Evolutionary conservation across 176 grass and related monocot species (phyloP).

Genomic region (Melocanna baccifera): DNA sequence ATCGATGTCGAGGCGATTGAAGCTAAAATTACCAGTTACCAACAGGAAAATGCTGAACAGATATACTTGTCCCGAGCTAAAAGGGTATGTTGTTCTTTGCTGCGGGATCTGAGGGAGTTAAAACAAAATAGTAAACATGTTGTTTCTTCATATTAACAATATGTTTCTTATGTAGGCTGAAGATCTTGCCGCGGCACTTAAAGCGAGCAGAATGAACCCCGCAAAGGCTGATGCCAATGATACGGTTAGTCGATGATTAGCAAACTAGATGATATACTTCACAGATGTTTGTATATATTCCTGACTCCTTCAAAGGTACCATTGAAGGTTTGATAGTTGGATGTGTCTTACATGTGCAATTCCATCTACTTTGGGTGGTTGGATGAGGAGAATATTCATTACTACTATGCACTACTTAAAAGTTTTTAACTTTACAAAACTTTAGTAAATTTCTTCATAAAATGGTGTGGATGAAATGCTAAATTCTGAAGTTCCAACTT

Average conservation of each 20-base stretch:
- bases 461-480: neutral
- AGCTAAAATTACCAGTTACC: conserved; percentile 69
- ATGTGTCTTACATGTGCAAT: conserved; percentile 12
- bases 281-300: neutral
- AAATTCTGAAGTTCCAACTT: neutral
- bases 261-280: neutral
- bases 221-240: conserved; percentile 45
- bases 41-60: conserved; percentile 78
- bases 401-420: neutral
- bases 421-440: neutral
- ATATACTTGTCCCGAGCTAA: conserved; percentile 70
- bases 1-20: conserved; percentile 71
- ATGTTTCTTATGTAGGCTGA: conserved; percentile 62
- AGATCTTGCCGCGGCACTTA: conserved; percentile 80
- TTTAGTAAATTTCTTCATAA: neutral
- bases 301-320: neutral
- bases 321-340: neutral
- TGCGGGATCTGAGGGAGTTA: neutral
- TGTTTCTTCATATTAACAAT: neutral
- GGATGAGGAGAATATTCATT: neutral
- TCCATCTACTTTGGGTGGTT: neutral
- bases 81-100: conserved; percentile 52
- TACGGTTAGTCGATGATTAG: conserved; percentile 49
- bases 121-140: conserved; percentile 3
- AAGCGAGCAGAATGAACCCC: conserved; percentile 61